Conservation (phyloP, 257 asterid species). For the Nicotiana undulata region DNA sequence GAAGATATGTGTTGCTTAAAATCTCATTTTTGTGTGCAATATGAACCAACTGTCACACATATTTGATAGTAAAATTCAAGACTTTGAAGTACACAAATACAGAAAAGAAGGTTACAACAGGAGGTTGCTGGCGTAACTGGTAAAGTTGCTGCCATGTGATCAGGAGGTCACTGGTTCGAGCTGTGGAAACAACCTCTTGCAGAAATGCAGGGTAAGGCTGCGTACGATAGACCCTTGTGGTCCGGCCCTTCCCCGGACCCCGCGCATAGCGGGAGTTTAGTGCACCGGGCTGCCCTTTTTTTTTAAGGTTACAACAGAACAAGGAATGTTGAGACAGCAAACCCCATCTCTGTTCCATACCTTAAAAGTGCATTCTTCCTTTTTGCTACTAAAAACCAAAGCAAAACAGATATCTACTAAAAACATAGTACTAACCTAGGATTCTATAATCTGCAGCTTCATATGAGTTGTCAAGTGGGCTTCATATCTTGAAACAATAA, state of each 20-base stretch:
- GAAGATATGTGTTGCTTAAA: too few species aligned
- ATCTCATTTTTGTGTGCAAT: not conserved
- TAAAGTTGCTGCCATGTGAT: too few species aligned
- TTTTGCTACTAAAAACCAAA: not conserved
- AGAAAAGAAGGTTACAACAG: not conserved
- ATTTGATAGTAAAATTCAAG: not conserved
- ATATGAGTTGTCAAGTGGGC: slow-evolving; percentile 43
- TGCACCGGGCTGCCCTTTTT: too few species aligned
- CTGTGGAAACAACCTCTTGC: too few species aligned
- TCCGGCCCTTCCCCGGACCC: too few species aligned
- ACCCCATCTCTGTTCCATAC: not conserved
- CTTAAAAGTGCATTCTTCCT: not conserved
- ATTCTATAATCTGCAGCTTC: not conserved
- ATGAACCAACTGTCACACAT: not conserved
- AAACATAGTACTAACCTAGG: not conserved
- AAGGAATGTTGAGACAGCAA: slow-evolving; percentile 3
- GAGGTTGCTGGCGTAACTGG: too few species aligned
- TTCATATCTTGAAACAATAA: slow-evolving; percentile 84
- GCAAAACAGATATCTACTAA: not conserved
- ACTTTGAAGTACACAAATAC: not conserved
- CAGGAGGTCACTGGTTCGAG: too few species aligned
- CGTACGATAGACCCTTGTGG: too few species aligned
- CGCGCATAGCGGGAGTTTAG: too few species aligned
- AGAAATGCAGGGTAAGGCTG: too few species aligned
- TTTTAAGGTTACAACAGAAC: not conserved